phyloP scores from a whole-genome alignment of 2,329 filamentous ascomycete genomes.

The Cladosporium sp. region DNA sequence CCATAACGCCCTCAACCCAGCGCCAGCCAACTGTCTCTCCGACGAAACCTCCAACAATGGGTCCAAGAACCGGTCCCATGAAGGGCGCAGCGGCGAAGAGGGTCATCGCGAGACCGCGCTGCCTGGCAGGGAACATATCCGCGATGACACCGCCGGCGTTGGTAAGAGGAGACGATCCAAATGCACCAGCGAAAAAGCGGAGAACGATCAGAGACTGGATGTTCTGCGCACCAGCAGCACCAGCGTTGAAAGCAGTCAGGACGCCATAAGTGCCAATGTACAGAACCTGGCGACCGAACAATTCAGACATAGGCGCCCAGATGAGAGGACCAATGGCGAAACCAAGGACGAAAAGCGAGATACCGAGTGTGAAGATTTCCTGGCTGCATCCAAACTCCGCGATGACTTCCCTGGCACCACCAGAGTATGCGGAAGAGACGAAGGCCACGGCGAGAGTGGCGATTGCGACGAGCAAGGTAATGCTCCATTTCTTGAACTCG shows the following conservation, averaged over 20 bases:
- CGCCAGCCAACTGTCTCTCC: constrained; percentile 61
- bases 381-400: constrained; percentile 49
- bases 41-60: constrained; percentile 63
- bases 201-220: constrained; percentile 43
- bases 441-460: constrained; percentile 67
- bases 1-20: constrained; percentile 62
- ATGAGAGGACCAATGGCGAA: constrained; percentile 51
- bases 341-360: constrained; percentile 62
- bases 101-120: constrained; percentile 51
- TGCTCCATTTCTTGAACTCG: constrained; percentile 58
- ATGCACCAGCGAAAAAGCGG: constrained; percentile 42
- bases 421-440: constrained; percentile 64
- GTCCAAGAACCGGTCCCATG: constrained; percentile 59
- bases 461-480: constrained; percentile 60
- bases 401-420: constrained; percentile 53
- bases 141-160: constrained; percentile 46
- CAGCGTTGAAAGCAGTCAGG: constrained; percentile 39
- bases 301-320: constrained; percentile 60
- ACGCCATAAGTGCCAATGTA: constrained; percentile 35
- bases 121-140: constrained; percentile 41
- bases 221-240: constrained; percentile 40
- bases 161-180: constrained; percentile 41
- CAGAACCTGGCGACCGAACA: constrained; percentile 48
- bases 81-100: constrained; percentile 66
- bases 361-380: constrained; percentile 57